A percentile compares a stretch with the other conserved stretches of the same genome.
Evolutionary conservation across 768 basidiomycete species (phyloP).

Genomic region (Pulveroboletus sp.): DNA sequence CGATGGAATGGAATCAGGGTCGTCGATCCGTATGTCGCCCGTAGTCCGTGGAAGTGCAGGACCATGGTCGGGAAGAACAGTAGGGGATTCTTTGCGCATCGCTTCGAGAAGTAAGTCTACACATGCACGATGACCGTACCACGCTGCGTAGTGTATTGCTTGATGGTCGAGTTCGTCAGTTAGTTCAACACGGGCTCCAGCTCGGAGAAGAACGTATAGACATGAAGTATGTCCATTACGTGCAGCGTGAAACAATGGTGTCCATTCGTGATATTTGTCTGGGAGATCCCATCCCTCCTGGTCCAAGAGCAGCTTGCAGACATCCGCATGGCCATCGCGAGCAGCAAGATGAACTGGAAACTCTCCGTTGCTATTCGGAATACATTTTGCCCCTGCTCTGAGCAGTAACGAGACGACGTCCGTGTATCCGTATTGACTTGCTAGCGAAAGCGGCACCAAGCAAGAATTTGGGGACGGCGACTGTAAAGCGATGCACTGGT

Average conservation of each 20-base stretch:
- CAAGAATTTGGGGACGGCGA: constrained; percentile 56
- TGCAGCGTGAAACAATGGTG: constrained; percentile 92
- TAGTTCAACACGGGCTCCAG: constrained; percentile 69
- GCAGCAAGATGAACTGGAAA: constrained; percentile 96
- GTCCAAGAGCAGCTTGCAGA: constrained; percentile 71
- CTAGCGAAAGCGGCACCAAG: constrained; percentile 82
- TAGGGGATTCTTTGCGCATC: constrained; percentile 18
- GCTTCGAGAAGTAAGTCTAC: constrained; percentile 54
- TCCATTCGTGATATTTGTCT: constrained; percentile 99
- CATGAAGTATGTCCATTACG: constrained; percentile 77
- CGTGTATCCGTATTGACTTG: constrained; percentile 84
- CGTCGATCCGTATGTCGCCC: constrained; percentile 45
- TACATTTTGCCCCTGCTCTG: constrained; percentile 66
- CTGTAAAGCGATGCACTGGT: constrained; percentile 62
- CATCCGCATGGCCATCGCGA: constrained; percentile 81
- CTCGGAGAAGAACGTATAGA: constrained; percentile 72
- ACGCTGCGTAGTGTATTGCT: constrained; percentile 91
- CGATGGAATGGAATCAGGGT: constrained; percentile 89
- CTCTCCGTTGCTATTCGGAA: constrained; percentile 92
- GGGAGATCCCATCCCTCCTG: constrained; percentile 78
- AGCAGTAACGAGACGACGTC: constrained; percentile 78
- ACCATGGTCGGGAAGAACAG: constrained; percentile 16
- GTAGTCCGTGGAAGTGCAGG: constrained; percentile 23
- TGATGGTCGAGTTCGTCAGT: constrained; percentile 81
- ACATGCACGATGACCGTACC: constrained; percentile 83